Percentiles rank a stretch among this genome's conserved stretches.
Evolutionary conservation across 352 stramenopile species (phyloP).

Genomic region (Vaucheria bursata): DNA sequence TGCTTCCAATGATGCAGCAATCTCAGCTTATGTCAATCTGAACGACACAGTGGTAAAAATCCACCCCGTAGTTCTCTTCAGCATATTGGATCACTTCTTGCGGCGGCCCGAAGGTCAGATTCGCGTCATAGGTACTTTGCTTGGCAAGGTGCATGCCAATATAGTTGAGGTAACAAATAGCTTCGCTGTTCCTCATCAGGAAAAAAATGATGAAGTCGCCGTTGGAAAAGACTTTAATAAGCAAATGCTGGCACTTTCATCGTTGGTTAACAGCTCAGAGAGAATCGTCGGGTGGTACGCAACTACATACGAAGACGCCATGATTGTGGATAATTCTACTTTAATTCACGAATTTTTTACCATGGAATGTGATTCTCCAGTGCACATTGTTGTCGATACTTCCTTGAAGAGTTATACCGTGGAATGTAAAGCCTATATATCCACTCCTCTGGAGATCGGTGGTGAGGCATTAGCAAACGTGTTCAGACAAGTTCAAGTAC

Average conservation of each 20-base stretch:
- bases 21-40: slow-evolving; percentile 27
- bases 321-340: slow-evolving; percentile 82
- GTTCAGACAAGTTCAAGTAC: slow-evolving; percentile 77
- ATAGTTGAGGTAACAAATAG: slow-evolving; percentile 81
- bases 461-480: slow-evolving; percentile 77
- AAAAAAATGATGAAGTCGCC: slow-evolving; percentile 86
- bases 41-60: slow-evolving; percentile 51
- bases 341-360: slow-evolving; percentile 98
- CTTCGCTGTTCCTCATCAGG: slow-evolving; percentile 91
- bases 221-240: slow-evolving; percentile 96
- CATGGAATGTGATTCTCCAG: slow-evolving; percentile 70
- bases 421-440: slow-evolving; percentile 78
- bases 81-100: slow-evolving; percentile 90
- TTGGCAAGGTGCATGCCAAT: slow-evolving; percentile 70
- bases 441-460: slow-evolving; percentile 72
- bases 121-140: slow-evolving; percentile 91
- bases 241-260: slow-evolving; percentile 89
- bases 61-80: slow-evolving; percentile 91
- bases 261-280: slow-evolving; percentile 84
- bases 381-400: slow-evolving; percentile 91
- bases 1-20: neutral
- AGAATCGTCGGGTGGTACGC: slow-evolving; percentile 83
- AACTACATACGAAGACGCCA: slow-evolving; percentile 51
- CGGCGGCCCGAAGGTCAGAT: slow-evolving; percentile 79
- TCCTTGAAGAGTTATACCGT: slow-evolving; percentile 67